phyloP scores from a whole-genome alignment of 768 basidiomycete species.

The Tubosaeta brunneosetosa region DNA sequence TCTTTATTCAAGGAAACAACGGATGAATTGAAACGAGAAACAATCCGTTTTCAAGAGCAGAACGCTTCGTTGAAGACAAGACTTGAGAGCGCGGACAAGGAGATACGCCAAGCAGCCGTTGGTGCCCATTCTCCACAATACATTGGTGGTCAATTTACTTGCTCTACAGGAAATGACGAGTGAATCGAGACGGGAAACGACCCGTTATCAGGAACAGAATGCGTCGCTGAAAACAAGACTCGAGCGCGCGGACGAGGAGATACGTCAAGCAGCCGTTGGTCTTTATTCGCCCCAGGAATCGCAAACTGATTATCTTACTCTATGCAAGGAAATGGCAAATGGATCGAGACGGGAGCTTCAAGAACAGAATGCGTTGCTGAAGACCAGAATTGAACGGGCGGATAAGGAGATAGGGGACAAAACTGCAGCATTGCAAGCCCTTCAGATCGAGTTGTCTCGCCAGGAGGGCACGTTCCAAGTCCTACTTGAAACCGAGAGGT shows the following conservation, averaged over 20 bases:
- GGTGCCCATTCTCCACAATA: conserved; percentile 1
- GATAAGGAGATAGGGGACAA: conserved; percentile 10
- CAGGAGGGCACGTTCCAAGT: conserved; percentile 24
- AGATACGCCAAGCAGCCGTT: conserved; percentile 12
- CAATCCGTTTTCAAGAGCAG: conserved; percentile 18
- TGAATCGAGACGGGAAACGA: conserved; percentile 15
- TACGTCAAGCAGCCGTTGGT: conserved; percentile 15
- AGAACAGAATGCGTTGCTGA: conserved; percentile 20
- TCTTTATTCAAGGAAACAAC: conserved; percentile 12
- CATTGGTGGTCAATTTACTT: neutral
- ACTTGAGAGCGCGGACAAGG: conserved; percentile 12
- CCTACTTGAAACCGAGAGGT: conserved; percentile 22
- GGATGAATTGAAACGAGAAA: conserved; percentile 14
- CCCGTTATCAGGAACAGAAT: conserved; percentile 21
- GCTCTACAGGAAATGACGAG: conserved; percentile 13
- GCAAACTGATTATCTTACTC: neutral
- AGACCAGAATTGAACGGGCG: conserved; percentile 10
- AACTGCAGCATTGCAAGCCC: conserved; percentile 5
- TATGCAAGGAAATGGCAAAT: conserved; percentile 13
- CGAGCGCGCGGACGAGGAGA: conserved; percentile 9
- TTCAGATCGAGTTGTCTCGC: conserved; percentile 23
- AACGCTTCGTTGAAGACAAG: conserved; percentile 14
- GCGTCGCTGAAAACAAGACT: conserved; percentile 11
- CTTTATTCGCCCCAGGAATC: neutral
- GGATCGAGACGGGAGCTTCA: conserved; percentile 19